Evolutionary conservation across 805 yeast genomes (phyloP).

Genomic region (Yueomyces sp.): DNA sequence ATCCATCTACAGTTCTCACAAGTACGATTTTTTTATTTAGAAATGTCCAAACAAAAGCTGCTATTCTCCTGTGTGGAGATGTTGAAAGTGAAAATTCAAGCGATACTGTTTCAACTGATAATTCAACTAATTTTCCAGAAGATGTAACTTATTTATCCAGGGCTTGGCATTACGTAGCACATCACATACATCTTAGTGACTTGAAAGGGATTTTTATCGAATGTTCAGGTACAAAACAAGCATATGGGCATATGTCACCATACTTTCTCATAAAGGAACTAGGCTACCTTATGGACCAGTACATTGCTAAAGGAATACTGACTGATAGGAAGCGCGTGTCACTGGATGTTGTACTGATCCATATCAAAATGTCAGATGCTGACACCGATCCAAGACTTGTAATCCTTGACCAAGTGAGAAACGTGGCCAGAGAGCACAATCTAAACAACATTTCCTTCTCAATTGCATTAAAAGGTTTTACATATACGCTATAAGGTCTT

Average conservation of each 20-base stretch:
- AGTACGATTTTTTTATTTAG: conserved; percentile 48
- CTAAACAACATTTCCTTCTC: conserved; percentile 25
- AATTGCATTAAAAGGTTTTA: conserved; percentile 17
- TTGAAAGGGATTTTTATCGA: conserved; percentile 57
- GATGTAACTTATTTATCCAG: conserved; percentile 10
- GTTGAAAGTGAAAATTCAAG: conserved; percentile 47
- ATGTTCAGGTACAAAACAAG: conserved; percentile 49
- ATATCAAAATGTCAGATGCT: conserved; percentile 33
- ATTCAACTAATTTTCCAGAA: neutral
- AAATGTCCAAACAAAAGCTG: conserved; percentile 21
- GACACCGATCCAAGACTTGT: conserved; percentile 41
- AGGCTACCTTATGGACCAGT: conserved; percentile 21
- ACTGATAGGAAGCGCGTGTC: conserved; percentile 1
- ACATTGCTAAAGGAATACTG: conserved; percentile 29
- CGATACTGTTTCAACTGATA: conserved; percentile 3
- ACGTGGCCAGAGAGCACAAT: conserved; percentile 22
- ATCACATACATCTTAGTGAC: conserved; percentile 26
- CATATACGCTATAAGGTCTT: conserved; percentile 1
- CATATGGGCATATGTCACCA: conserved; percentile 80
- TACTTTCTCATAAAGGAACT: conserved; percentile 46
- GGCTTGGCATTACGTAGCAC: conserved; percentile 49
- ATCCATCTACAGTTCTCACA: conserved; percentile 16
- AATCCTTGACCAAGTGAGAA: conserved; percentile 37
- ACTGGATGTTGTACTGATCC: conserved; percentile 30
- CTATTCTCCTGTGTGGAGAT: conserved; percentile 67